These are phyloP conservation scores for Albatrellus ellisii DNA, from an alignment of 768 basidiomycete genomes.

Conservation along the genomic window DNA sequence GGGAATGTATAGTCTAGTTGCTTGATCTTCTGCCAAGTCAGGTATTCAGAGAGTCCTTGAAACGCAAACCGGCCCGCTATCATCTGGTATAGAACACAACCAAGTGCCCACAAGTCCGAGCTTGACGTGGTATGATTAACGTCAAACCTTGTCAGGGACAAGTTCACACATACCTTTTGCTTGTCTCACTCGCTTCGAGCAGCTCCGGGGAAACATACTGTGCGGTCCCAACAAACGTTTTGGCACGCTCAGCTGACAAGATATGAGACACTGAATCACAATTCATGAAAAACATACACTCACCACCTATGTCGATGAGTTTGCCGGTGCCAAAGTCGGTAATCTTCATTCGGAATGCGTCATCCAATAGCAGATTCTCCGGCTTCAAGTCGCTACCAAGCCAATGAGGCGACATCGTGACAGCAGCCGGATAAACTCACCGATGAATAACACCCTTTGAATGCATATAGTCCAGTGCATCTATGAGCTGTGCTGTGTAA, in stretches of 20 bases:
- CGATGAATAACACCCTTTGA: conserved; percentile 83
- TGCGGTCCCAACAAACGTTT: conserved; percentile 81
- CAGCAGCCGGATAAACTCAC: conserved; percentile 19
- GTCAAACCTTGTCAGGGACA: conserved; percentile 1
- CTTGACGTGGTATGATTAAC: conserved; percentile 24
- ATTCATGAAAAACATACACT: conserved; percentile 23
- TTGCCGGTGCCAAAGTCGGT: conserved; percentile 95
- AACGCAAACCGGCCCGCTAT: conserved; percentile 88
- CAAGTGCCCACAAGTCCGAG: conserved; percentile 92
- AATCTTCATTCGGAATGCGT: conserved; percentile 79
- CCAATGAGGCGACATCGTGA: conserved; percentile 3
- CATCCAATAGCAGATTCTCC: conserved; percentile 85
- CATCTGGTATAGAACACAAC: conserved; percentile 90
- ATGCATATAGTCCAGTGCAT: conserved; percentile 87
- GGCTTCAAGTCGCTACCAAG: conserved; percentile 58
- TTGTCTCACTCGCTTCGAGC: conserved; percentile 57
- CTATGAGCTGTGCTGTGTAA: conserved; percentile 84
- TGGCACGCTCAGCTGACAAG: conserved; percentile 33
- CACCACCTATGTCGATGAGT: conserved; percentile 44
- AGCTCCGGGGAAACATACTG: conserved; percentile 88
- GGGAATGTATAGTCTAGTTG: conserved; percentile 79
- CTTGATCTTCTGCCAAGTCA: conserved; percentile 93
- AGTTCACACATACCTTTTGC: conserved; percentile 44
- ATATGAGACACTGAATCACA: too few species aligned
- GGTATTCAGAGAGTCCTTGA: conserved; percentile 80